phyloP scores from a whole-genome alignment of 1,284 basidiomycete species.

The Schizophyllum amplum region DNA sequence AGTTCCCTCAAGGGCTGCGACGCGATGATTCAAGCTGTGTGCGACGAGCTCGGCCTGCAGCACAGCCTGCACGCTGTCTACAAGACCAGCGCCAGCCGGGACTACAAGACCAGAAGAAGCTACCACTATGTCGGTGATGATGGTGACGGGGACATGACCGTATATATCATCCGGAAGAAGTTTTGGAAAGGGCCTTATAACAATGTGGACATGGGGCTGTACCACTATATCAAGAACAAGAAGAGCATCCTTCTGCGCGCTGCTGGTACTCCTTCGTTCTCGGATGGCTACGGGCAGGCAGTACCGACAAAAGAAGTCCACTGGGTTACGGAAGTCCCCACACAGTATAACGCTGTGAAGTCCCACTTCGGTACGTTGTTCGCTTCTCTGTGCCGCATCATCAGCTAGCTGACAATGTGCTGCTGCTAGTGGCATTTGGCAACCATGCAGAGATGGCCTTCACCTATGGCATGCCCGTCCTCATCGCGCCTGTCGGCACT shows the following conservation, averaged over 20 bases:
- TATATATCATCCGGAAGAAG: no score
- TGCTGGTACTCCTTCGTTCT: background rate
- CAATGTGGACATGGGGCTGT: no score
- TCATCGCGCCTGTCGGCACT: background rate
- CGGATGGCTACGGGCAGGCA: background rate
- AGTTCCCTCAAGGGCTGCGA: slow-evolving; percentile 20
- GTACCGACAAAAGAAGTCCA: slow-evolving; percentile 10
- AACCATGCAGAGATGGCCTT: background rate
- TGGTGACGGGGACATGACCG: no score
- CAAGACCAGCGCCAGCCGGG: background rate
- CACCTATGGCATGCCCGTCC: background rate
- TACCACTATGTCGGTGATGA: no score
- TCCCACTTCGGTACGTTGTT: background rate
- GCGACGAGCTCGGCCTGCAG: background rate
- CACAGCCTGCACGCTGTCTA: background rate
- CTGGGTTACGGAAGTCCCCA: slow-evolving; percentile 10
- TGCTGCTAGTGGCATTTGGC: background rate
- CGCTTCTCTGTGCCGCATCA: background rate
- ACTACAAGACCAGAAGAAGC: background rate
- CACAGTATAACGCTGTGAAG: slow-evolving; percentile 1
- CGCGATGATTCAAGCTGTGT: slow-evolving; percentile 4
- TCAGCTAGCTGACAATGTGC: background rate
- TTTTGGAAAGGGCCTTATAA: no score
- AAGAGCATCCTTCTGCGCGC: background rate
- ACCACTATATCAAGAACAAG: no score